phyloP scores from a whole-genome alignment of 805 yeast species.

The Jamesozyma gamospora region DNA sequence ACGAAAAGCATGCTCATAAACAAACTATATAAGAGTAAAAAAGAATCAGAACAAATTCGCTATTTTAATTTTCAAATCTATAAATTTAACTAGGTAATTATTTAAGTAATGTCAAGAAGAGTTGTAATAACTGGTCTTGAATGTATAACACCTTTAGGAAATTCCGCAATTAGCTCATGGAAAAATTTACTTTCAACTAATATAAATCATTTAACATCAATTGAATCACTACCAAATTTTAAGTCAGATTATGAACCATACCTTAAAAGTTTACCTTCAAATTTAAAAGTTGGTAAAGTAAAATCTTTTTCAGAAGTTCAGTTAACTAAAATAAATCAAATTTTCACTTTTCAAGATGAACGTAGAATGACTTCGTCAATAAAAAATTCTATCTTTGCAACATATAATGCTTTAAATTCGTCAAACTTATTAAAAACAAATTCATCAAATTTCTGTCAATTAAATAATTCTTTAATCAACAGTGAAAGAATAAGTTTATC shows the following conservation, averaged over 20 bases:
- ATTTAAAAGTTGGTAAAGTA: constrained; percentile 58
- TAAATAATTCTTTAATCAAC: constrained; percentile 23
- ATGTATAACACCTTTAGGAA: constrained; percentile 75
- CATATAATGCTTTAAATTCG: constrained; percentile 66
- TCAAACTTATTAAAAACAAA: constrained; percentile 44
- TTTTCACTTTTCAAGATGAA: constrained; percentile 34
- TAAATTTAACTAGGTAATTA: no score
- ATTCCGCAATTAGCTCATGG: constrained; percentile 52
- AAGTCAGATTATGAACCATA: constrained; percentile 35
- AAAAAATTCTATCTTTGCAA: constrained; percentile 69
- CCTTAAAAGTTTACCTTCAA: constrained; percentile 47
- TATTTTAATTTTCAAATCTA: no score
- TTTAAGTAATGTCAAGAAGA: constrained; percentile 26
- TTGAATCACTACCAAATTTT: constrained; percentile 29
- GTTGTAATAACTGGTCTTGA: constrained; percentile 94
- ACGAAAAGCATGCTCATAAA: no score
- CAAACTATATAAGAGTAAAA: no score
- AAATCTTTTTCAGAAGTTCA: constrained; percentile 32
- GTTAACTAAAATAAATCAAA: constrained; percentile 29
- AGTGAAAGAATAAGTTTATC: constrained; percentile 47
- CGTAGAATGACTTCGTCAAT: constrained; percentile 62
- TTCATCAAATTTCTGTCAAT: background rate
- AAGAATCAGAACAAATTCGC: no score
- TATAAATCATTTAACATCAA: constrained; percentile 49
- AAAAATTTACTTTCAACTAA: constrained; percentile 37